Evolutionary conservation across 306 rosid species (phyloP), one percentile per base, ranked within the genome.

Genomic region (Castanea sativa): DNA sequence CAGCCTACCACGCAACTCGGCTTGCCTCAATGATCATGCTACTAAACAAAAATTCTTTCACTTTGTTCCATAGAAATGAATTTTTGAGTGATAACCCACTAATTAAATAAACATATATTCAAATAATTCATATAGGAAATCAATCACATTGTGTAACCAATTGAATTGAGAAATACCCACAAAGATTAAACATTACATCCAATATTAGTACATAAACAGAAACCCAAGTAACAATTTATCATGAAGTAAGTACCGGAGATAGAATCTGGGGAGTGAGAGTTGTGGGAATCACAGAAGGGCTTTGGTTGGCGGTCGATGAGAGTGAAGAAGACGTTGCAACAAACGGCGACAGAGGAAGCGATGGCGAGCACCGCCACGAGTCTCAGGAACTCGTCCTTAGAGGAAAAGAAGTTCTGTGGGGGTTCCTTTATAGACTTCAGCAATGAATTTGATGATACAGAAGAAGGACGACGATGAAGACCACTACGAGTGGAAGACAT

Each of bases 201-300:
- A 30, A 16, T 38, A 6, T 38, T 1, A 6, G 43, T 6, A 38
- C 0, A 38, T 6, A 38, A 38, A 38, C 2, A 38, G 10, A 38
- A 38, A 38, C 45, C 45, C 45, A 38, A 38, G 45, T 7, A 0
- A 38, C 1, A 7, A 38, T 38, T 38, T 2, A 7, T 1, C 1
- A 38, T 38, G 0, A 38, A 38, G 0, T 38, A 38, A 7, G 45
- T 61, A 91, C 97, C 93, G 19, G 90, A 76, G 74, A 84, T 45
- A 41, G 65, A 73, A 81, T 90, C 85, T 3, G 61, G 57, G 27
- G 88, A 81, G 55, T 80, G 80, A 8, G 75, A 35, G 18, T 35
- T 23, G 57, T 55, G 60, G 82, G 75, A 68, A 35, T 91, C 92
- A 82, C 99, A 95, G 61, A 90, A 95, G 81, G 89, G 97, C 56